phyloP scores from a whole-genome alignment of 345 rosid species.

The Syzygium aromaticum region DNA sequence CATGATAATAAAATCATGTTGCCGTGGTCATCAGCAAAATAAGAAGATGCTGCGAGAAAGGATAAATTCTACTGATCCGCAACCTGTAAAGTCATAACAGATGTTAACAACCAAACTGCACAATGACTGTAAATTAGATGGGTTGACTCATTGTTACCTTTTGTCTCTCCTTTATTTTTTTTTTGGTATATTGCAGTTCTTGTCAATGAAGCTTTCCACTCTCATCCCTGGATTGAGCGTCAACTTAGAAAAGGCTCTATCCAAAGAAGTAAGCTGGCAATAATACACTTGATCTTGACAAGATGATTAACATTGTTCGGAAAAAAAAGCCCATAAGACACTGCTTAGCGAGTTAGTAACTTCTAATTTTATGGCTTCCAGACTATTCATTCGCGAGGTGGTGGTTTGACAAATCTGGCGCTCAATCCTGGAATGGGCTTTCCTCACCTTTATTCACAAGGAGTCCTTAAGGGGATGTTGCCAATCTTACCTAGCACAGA shows the following conservation, averaged over 20 bases:
- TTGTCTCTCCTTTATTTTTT: background rate
- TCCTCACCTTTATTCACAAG: slow-evolving; percentile 27
- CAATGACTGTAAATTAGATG: background rate
- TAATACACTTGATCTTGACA: background rate
- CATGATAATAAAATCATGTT: background rate
- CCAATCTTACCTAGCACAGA: slow-evolving; percentile 36
- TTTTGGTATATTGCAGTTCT: slow-evolving; percentile 40
- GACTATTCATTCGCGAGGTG: slow-evolving; percentile 56
- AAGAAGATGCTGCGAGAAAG: background rate
- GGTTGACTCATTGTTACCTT: background rate
- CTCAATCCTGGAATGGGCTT: slow-evolving; percentile 33
- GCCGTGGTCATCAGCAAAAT: background rate
- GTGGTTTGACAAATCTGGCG: slow-evolving; percentile 34
- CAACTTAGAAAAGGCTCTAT: slow-evolving; percentile 63
- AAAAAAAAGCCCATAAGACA: background rate
- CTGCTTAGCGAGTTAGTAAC: background rate
- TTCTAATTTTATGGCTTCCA: slow-evolving; percentile 13
- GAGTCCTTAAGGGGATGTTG: slow-evolving; percentile 38
- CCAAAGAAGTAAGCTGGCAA: slow-evolving; percentile 64
- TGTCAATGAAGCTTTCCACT: slow-evolving; percentile 97
- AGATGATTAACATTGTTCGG: background rate
- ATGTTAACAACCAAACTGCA: background rate
- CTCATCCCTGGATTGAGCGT: slow-evolving; percentile 73
- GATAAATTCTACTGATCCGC: background rate
- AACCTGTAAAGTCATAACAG: background rate